Evolutionary conservation across 2,329 filamentous ascomycete species (phyloP).

Genomic region (Fusarium pininemorale): DNA sequence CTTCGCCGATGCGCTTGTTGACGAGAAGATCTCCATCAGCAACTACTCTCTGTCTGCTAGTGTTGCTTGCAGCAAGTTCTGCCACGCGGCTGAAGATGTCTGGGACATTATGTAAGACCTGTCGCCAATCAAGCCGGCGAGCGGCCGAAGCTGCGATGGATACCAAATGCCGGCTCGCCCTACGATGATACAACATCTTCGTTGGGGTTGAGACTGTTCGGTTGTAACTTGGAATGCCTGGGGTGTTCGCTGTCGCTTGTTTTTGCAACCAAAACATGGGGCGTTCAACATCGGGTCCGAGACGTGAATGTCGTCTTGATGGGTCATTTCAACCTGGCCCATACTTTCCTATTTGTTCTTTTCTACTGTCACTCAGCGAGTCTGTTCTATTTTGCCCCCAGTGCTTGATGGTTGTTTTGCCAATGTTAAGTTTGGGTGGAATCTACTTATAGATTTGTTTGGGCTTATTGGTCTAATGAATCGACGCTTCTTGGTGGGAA

Average conservation of each 20-base stretch:
- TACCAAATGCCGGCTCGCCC: conserved; percentile 47
- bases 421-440: background rate
- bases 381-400: conserved; percentile 16
- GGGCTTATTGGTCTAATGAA: conserved; percentile 11
- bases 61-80: conserved; percentile 99
- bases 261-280: conserved; percentile 87
- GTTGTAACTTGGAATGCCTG: conserved; percentile 69
- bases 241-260: conserved; percentile 79
- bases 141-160: conserved; percentile 34
- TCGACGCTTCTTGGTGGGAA: conserved; percentile 9
- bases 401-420: conserved; percentile 6
- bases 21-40: conserved; percentile 98
- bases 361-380: conserved; percentile 24
- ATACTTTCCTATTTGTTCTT: conserved; percentile 34
- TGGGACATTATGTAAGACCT: conserved; percentile 85
- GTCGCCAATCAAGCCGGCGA: conserved; percentile 8
- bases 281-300: conserved; percentile 81
- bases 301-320: conserved; percentile 65
- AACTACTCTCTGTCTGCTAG: conserved; percentile 97
- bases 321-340: conserved; percentile 74
- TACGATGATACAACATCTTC: conserved; percentile 79
- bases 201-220: conserved; percentile 52
- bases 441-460: background rate
- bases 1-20: conserved; percentile 93
- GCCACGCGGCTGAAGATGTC: conserved; percentile 94